Conservation (phyloP, 164 flowering plant genomes). For the Umbilicus rupestris region DNA sequence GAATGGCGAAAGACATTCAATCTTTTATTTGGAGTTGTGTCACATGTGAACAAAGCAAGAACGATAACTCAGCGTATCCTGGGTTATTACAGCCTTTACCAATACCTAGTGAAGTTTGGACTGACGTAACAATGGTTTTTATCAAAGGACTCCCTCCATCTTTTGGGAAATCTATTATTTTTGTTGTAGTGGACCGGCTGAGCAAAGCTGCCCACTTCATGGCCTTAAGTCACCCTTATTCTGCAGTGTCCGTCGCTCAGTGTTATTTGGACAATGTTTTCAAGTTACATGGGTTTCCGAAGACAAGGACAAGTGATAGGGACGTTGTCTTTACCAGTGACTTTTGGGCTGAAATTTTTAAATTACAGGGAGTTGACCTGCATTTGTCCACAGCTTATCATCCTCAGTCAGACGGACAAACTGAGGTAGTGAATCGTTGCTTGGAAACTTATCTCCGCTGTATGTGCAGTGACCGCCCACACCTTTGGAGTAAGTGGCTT, state of each 20-base stretch:
- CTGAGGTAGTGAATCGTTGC: not conserved
- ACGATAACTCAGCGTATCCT: not conserved
- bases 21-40: not conserved
- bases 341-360: constrained; percentile 6
- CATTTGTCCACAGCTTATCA: not conserved
- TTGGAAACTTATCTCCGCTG: constrained; percentile 9
- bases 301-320: not conserved
- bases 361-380: not conserved
- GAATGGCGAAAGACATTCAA: not conserved
- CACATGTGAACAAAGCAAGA: not conserved
- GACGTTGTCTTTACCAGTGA: not conserved
- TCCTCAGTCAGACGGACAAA: constrained; percentile 10
- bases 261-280: not conserved
- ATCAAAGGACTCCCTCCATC: constrained; percentile 3
- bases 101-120: not conserved
- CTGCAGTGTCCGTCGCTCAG: not conserved
- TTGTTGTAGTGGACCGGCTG: constrained; percentile 8
- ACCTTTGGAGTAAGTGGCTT: constrained; percentile 4
- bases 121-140: constrained; percentile 8
- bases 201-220: constrained; percentile 6
- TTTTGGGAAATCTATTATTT: not conserved
- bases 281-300: not conserved
- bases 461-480: not conserved
- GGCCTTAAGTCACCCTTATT: not conserved
- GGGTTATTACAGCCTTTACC: constrained; percentile 5